Conservation (phyloP, 2,329 filamentous ascomycete species). For the Trichophyton rubrum region DNA sequence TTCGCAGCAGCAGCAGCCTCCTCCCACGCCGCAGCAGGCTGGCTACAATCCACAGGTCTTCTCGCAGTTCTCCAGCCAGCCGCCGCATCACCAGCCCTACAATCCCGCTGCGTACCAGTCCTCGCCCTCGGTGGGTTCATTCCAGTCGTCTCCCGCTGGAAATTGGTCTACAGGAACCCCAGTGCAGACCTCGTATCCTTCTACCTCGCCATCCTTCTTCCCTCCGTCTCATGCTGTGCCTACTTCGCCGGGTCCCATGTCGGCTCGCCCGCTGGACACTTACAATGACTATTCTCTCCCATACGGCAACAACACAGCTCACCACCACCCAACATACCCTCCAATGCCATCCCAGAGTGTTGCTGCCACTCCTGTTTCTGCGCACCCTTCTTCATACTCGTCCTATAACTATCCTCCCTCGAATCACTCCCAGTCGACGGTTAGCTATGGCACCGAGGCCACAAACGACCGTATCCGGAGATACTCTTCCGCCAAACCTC, state of each 20-base stretch:
- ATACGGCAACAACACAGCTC: conserved; percentile 18
- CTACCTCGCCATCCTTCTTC: conserved; percentile 14
- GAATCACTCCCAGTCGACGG: background rate
- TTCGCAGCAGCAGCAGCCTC: conserved; percentile 26
- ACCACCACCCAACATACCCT: conserved; percentile 19
- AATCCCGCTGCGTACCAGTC: conserved; percentile 40
- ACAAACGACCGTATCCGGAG: background rate
- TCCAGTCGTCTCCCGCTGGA: conserved; percentile 22
- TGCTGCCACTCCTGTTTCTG: conserved; percentile 6
- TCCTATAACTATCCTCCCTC: conserved; percentile 13
- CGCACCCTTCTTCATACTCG: conserved; percentile 5
- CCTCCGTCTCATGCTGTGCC: conserved; percentile 9
- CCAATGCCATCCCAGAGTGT: conserved; percentile 15
- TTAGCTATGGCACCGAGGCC: background rate
- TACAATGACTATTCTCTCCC: conserved; percentile 26
- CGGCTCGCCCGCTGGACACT: conserved; percentile 28
- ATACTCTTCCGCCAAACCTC: background rate
- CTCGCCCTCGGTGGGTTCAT: conserved; percentile 17
- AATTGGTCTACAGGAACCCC: conserved; percentile 24
- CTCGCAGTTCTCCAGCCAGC: conserved; percentile 19
- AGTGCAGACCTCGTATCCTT: conserved; percentile 22
- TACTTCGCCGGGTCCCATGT: conserved; percentile 24
- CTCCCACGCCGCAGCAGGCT: conserved; percentile 35
- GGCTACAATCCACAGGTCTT: conserved; percentile 64
- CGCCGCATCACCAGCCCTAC: conserved; percentile 26